Base-by-base conservation (phyloP, 345 rosid species). In the Melaleuca quinquenervia region DNA sequence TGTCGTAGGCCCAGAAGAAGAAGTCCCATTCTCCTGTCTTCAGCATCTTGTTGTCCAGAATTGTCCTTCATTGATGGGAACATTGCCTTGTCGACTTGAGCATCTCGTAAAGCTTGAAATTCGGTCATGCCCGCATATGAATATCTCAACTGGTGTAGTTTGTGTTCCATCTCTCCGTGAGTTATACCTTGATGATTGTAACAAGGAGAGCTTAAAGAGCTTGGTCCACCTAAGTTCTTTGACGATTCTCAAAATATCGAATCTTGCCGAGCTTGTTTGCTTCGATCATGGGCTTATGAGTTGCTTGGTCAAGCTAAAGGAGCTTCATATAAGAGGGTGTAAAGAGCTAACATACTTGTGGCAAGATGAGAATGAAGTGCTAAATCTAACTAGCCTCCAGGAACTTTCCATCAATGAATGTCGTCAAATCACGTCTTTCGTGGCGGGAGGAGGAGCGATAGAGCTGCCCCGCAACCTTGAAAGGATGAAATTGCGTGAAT, bases 401-500 rank as follows among this genome's bases (percentile, higher is more conserved):
- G 3, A 7, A 6, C 6, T 60, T 12, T 7, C 8, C 20, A 60
- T 60, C 20, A 2, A 6, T 12, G 6, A 4, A 0, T 60, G 74
- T 60, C 20, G 9, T 60, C 74, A 14, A 6, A 13, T 60, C 74
- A 60, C 74, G 3, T 62, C 74, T 14, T 29, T 62, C 15, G 10
- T 27, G 21, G 11, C 21, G 0, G 75, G 6, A 29, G 11, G 7
- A 29, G 44, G 11, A 64, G 45, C 16, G 22, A 16, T 64, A 1
- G 76, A 32, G 41, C 12, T 64, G 21, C 45, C 45, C 0, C 32
- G 5, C 24, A 64, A 16, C 12, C 45, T 64, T 16, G 12, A 64
- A 64, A 3, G 0, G 22, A 64, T 64, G 45, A 2, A 32, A 16
- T 8, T 64, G 5, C 1, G 1, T 1, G 0, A 16, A 0, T 64